A percentile compares a stretch with the other conserved stretches of the same genome.
phyloP scores from a whole-genome alignment of 73 alveolate genomes.

The Paramecium sexaurelia region DNA sequence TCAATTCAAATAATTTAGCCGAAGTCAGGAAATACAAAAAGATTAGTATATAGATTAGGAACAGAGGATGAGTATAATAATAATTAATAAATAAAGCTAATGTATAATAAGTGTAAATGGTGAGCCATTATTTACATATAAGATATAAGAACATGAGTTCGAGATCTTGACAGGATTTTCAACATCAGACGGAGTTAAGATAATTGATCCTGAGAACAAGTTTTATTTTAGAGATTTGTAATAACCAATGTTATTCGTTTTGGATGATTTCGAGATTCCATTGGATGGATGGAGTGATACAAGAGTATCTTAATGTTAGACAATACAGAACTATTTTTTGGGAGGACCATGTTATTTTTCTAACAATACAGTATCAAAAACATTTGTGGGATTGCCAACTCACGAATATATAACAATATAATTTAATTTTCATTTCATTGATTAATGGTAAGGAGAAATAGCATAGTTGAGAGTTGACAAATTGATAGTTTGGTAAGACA shows the following conservation, averaged over 20 bases:
- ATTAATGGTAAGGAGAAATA: constrained; percentile 42
- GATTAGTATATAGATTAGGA: constrained; percentile 7
- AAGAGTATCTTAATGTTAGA: neutral
- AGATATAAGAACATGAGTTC: neutral
- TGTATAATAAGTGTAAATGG: constrained; percentile 15
- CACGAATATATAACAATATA: neutral
- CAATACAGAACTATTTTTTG: constrained; percentile 6
- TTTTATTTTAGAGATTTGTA: constrained; percentile 24
- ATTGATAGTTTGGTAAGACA: constrained; percentile 37
- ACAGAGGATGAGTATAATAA: constrained; percentile 18
- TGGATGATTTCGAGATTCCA: constrained; percentile 45
- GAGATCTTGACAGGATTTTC: constrained; percentile 37
- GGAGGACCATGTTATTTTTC: constrained; percentile 55
- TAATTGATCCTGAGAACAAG: constrained; percentile 17
- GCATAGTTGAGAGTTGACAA: constrained; percentile 16
- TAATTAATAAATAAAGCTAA: neutral
- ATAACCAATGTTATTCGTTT: constrained; percentile 47
- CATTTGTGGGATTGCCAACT: constrained; percentile 43
- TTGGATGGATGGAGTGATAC: constrained; percentile 56
- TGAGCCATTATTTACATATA: constrained; percentile 10
- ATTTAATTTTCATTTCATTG: constrained; percentile 26
- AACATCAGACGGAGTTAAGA: constrained; percentile 29
- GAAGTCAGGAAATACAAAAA: neutral
- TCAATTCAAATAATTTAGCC: constrained; percentile 33
- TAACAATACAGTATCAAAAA: constrained; percentile 1